phyloP scores from a whole-genome alignment of 2,329 filamentous ascomycete genomes.

The Pezicula rhizophila region DNA sequence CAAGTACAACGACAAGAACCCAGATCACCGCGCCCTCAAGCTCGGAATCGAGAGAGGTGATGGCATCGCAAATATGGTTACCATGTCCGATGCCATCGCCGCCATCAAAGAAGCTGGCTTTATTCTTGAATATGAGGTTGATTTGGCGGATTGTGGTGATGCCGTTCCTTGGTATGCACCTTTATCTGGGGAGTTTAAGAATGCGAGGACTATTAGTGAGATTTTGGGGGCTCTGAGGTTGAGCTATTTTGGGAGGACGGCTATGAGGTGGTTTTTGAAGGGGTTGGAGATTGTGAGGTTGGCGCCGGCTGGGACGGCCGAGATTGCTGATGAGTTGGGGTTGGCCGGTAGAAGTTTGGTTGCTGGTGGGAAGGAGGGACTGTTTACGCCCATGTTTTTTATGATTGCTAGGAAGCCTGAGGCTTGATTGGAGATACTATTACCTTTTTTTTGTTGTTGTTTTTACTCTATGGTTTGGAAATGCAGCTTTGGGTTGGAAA shows the following conservation, averaged over 20 bases:
- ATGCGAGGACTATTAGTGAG: conserved; percentile 75
- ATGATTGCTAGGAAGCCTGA: conserved; percentile 84
- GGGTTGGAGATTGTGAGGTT: conserved; percentile 67
- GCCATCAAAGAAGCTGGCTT: conserved; percentile 89
- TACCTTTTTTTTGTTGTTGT: too few species aligned
- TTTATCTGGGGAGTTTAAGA: conserved; percentile 75
- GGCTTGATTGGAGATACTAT: background rate
- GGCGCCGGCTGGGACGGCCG: conserved; percentile 79
- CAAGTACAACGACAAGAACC: conserved; percentile 80
- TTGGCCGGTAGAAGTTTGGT: conserved; percentile 77
- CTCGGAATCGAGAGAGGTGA: conserved; percentile 93
- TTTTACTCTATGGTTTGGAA: too few species aligned
- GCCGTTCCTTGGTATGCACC: conserved; percentile 91
- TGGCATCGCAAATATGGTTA: conserved; percentile 97
- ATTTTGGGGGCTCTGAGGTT: conserved; percentile 79
- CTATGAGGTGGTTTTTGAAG: conserved; percentile 73
- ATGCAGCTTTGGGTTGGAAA: too few species aligned
- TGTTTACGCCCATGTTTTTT: conserved; percentile 96
- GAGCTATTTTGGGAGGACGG: conserved; percentile 74
- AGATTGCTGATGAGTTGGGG: conserved; percentile 86
- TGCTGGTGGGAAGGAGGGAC: conserved; percentile 75
- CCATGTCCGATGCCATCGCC: conserved; percentile 68
- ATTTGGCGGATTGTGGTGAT: conserved; percentile 73
- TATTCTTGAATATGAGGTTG: conserved; percentile 75
- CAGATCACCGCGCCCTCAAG: conserved; percentile 81